Base-by-base conservation (phyloP, 805 yeast genomes). In the Zygoascus bituminiphila region DNA sequence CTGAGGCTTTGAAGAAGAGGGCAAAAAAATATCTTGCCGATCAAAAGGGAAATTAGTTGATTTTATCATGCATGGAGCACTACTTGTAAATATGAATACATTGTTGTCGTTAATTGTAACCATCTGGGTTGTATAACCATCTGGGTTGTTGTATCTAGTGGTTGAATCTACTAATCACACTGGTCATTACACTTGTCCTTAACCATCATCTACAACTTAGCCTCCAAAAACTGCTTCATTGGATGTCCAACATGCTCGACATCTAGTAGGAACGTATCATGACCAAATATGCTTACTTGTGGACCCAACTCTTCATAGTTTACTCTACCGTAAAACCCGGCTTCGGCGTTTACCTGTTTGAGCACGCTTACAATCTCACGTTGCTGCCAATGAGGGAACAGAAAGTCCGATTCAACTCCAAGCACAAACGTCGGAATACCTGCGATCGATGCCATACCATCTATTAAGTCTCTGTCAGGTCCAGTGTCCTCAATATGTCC, bases 301-400 rank as follows among this genome's bases (percentile, higher is more conserved):
- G 79, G 79, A 38, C 88, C 80, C 50, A 89, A 71, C 62, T 89
- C 96, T 48, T 79, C 72, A 62, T 88, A 87, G 49, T 70, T 68
- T 43, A 83, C 73, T 39, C 71, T 70, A 12, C 19, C 17, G 10
- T 22, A 26, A 22, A 14, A 41, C 5, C 47, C 41, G 64, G 65
- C 19, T 58, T 62, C 55, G 21, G 55, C 51, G 40, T 66, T 61
- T 3, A 66, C 69, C 39, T 67, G 62, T 45, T 62, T 67, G 42
- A 89, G 71, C 33, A 79, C 77, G 14, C 78, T 76, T 24, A 79
- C 81, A 49, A 87, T 80, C 62, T 89, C 96, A 49, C 81, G 67
- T 66, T 89, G 97, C 68, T 89, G 97, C 95, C 96, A 87, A 33
- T 82, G 86, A 1, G 97, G 97, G 71, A 89, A 89, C 45, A 89